These are phyloP conservation scores for Elongisporangium senticosum DNA, from an alignment of 352 stramenopile genomes.

Conservation along the genomic window DNA sequence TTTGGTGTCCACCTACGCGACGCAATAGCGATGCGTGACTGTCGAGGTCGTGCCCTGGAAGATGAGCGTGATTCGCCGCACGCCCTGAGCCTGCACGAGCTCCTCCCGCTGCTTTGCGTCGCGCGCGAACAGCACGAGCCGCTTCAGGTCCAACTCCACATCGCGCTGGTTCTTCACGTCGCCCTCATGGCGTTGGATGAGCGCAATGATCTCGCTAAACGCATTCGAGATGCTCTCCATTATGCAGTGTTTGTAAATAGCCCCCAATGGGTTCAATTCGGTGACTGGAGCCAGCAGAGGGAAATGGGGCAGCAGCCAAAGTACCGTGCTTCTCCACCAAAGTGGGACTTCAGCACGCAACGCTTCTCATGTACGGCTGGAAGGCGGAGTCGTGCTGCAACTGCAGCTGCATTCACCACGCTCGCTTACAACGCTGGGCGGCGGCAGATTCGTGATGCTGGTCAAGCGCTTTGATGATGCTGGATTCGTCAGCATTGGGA, in stretches of 20 bases:
- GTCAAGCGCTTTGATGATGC: too few relatives aligned
- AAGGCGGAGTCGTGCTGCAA: too few relatives aligned
- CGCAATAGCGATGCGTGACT: constrained; percentile 24
- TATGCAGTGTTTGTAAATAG: background rate
- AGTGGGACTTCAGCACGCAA: background rate
- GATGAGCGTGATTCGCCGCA: constrained; percentile 40
- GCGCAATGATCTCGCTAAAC: constrained; percentile 53
- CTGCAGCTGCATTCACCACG: too few relatives aligned
- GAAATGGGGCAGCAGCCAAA: background rate
- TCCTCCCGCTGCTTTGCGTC: constrained; percentile 41
- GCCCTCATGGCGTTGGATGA: constrained; percentile 48
- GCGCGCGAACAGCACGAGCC: constrained; percentile 50
- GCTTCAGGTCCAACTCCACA: constrained; percentile 39
- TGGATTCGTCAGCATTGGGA: too few relatives aligned
- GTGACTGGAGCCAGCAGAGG: background rate
- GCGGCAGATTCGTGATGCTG: too few relatives aligned
- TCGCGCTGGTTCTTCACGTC: constrained; percentile 28
- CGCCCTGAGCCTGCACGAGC: constrained; percentile 54
- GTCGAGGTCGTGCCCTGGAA: constrained; percentile 12
- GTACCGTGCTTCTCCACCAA: background rate
- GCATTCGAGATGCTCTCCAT: background rate
- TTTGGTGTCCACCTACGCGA: constrained; percentile 10
- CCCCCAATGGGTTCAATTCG: background rate
- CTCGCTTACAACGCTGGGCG: too few relatives aligned
- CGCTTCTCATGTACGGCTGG: constrained; percentile 7